Conservation (phyloP, 495 filamentous ascomycete genomes). For the Xylaria bambusicola region DNA sequence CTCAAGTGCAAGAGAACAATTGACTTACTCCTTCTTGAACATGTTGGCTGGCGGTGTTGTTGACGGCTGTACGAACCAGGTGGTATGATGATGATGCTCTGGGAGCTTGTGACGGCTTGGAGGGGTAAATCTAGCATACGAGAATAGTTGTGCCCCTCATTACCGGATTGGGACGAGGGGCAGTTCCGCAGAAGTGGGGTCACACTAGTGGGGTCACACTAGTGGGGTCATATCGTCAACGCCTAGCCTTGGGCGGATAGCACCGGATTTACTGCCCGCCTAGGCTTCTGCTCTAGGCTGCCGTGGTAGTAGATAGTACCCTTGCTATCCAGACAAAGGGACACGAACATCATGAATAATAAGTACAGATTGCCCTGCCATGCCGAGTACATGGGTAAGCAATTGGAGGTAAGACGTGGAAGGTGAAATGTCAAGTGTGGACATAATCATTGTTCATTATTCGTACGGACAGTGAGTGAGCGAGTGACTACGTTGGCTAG, state of each 20-base stretch:
- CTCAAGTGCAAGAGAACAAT: neutral
- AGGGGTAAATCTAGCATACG: slow-evolving; percentile 27
- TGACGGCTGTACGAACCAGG: neutral
- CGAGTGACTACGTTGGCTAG: neutral
- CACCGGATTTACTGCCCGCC: too few relatives aligned
- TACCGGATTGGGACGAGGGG: slow-evolving; percentile 26
- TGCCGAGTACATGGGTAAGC: too few relatives aligned
- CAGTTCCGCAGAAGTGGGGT: slow-evolving; percentile 14
- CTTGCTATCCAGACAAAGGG: too few relatives aligned
- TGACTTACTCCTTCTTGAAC: slow-evolving; percentile 88
- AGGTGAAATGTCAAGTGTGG: too few relatives aligned
- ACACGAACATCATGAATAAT: too few relatives aligned
- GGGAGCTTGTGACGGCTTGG: slow-evolving; percentile 38
- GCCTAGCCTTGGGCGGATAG: too few relatives aligned
- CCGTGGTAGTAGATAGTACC: too few relatives aligned
- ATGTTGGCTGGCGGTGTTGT: slow-evolving; percentile 49
- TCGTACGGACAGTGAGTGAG: slow-evolving; percentile 13
- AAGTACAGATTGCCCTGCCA: too few relatives aligned
- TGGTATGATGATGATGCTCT: slow-evolving; percentile 5
- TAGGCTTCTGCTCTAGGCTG: neutral
- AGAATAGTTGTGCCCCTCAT: slow-evolving; percentile 14
- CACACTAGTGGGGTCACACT: neutral
- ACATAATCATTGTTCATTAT: slow-evolving; percentile 15
- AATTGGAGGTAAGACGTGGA: neutral
- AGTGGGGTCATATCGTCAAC: too few relatives aligned